A percentile compares a stretch with the other conserved stretches of the same genome.
phyloP scores from a whole-genome alignment of 495 filamentous ascomycete genomes.

The Thermothielavioides terrestris region DNA sequence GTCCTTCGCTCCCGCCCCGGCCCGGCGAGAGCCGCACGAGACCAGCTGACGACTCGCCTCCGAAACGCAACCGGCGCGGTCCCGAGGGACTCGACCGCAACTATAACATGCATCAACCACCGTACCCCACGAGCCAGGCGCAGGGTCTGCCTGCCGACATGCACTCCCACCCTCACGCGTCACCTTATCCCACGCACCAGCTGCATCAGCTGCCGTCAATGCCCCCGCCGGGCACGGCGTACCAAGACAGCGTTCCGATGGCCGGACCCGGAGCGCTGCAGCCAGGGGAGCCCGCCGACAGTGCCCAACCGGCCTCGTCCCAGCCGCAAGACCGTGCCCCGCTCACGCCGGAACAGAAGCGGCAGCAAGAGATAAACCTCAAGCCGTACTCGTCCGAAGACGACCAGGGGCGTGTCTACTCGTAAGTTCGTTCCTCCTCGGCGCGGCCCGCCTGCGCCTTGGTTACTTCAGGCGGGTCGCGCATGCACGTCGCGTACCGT shows the following conservation, averaged over 20 bases:
- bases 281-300: constrained; percentile 12
- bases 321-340: constrained; percentile 15
- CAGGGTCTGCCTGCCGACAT: constrained; percentile 14
- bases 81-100: constrained; percentile 9
- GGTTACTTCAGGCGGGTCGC: background rate
- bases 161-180: constrained; percentile 12
- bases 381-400: constrained; percentile 24
- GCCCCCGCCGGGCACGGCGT: constrained; percentile 18
- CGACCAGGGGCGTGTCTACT: constrained; percentile 20
- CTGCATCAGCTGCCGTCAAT: constrained; percentile 25
- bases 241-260: constrained; percentile 19
- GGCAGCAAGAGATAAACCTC: constrained; percentile 21
- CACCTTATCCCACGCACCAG: constrained; percentile 13
- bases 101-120: constrained; percentile 19
- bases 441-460: background rate
- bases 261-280: constrained; percentile 14
- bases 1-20: background rate
- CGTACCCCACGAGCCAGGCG: constrained; percentile 17
- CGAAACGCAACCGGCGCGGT: constrained; percentile 5
- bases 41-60: background rate
- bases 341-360: constrained; percentile 24
- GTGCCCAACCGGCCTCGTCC: constrained; percentile 5
- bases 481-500: background rate
- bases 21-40: background rate
- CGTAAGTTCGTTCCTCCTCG: constrained; percentile 12